phyloP scores from a whole-genome alignment of 2,329 filamentous ascomycete genomes.

The Exophiala mesophila region DNA sequence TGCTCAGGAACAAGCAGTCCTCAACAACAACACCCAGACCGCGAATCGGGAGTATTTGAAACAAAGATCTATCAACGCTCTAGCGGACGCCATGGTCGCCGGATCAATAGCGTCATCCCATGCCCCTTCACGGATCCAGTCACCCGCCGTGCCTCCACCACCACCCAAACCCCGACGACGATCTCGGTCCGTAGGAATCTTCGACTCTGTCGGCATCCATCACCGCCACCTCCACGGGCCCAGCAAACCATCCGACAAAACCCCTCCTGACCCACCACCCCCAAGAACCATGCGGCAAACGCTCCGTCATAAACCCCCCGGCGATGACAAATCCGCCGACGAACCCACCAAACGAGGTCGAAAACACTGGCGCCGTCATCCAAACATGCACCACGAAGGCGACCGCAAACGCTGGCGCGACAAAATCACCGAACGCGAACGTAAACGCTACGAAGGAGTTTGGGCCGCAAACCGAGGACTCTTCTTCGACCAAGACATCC shows the following conservation, averaged over 20 bases:
- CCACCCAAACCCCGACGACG: conserved; percentile 38
- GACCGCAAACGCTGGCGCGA: conserved; percentile 43
- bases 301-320: conserved; percentile 35
- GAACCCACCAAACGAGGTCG: conserved; percentile 30
- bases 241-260: conserved; percentile 25
- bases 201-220: conserved; percentile 28
- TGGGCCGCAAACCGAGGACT: conserved; percentile 48
- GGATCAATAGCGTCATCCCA: conserved; percentile 43
- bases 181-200: conserved; percentile 31
- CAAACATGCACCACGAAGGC: conserved; percentile 46
- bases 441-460: conserved; percentile 47
- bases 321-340: conserved; percentile 33
- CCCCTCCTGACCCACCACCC: conserved; percentile 12
- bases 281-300: conserved; percentile 35
- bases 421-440: conserved; percentile 41
- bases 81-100: conserved; percentile 45
- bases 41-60: conserved; percentile 9
- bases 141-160: conserved; percentile 32
- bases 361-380: conserved; percentile 39
- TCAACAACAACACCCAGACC: conserved; percentile 1
- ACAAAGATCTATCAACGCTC: conserved; percentile 32
- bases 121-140: conserved; percentile 35
- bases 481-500: conserved; percentile 28
- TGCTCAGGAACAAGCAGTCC: conserved; percentile 11
- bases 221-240: conserved; percentile 25